Conservation (phyloP, 164 flowering plant species). For the Tetrastigma voinierianum region DNA sequence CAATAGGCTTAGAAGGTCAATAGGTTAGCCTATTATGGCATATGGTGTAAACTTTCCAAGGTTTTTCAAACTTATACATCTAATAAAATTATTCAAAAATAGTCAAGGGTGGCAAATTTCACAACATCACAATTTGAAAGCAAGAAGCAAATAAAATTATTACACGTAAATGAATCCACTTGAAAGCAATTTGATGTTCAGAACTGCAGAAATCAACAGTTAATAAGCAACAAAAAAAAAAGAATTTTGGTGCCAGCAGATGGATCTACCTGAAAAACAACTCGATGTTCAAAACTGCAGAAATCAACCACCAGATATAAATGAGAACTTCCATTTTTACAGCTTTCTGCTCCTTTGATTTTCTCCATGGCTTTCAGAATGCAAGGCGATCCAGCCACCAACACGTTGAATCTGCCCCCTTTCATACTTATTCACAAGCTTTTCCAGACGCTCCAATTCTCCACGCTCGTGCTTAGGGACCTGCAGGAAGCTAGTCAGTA, state of each 20-base stretch:
- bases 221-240: neutral
- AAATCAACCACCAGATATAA: conserved; percentile 80
- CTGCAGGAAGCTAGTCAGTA: conserved; percentile 29
- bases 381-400: conserved; percentile 97
- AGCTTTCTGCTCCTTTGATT: conserved; percentile 76
- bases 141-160: too few relatives aligned
- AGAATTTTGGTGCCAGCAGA: neutral
- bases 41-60: too few relatives aligned
- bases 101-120: too few relatives aligned
- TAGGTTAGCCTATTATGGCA: too few relatives aligned
- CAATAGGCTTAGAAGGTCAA: too few relatives aligned
- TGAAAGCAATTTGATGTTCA: too few relatives aligned
- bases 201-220: neutral
- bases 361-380: conserved; percentile 77
- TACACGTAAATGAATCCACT: too few relatives aligned
- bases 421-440: conserved; percentile 91
- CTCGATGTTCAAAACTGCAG: conserved; percentile 92
- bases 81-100: too few relatives aligned
- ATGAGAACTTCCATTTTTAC: conserved; percentile 64
- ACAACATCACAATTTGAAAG: too few relatives aligned
- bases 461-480: conserved; percentile 94
- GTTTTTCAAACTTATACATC: too few relatives aligned
- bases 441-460: conserved; percentile 91
- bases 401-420: conserved; percentile 87
- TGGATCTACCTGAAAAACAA: conserved; percentile 83